Evolutionary conservation across 2,329 filamentous ascomycete genomes (phyloP).

Genomic region (Fonsecaea pugnacius): DNA sequence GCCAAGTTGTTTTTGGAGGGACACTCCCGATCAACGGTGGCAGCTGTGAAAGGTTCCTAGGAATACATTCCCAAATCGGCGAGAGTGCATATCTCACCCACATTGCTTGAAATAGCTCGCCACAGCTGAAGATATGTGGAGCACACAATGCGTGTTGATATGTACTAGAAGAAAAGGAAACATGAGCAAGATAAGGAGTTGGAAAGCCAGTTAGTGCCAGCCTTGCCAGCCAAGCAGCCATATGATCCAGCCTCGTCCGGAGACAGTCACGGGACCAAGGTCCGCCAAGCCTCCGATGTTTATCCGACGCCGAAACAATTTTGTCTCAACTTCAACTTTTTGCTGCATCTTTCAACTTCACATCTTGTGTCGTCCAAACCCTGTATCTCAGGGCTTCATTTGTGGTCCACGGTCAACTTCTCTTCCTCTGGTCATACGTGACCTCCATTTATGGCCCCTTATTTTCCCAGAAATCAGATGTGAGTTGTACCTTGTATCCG

Average conservation of each 20-base stretch:
- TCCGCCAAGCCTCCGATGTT: background rate
- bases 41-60: too few species aligned
- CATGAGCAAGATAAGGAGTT: too few species aligned
- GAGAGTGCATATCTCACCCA: too few species aligned
- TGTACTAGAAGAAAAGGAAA: too few species aligned
- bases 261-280: background rate
- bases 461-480: background rate
- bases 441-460: background rate
- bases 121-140: too few species aligned
- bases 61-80: too few species aligned
- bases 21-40: too few species aligned
- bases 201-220: too few species aligned
- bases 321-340: background rate
- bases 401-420: background rate
- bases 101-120: too few species aligned
- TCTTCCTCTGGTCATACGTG: background rate
- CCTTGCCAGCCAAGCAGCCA: background rate
- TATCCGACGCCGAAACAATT: conserved; percentile 1
- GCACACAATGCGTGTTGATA: too few species aligned
- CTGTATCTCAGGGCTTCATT: background rate
- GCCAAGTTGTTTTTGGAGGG: too few species aligned
- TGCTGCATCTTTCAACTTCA: background rate
- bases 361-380: background rate
- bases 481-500: background rate
- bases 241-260: background rate